phyloP scores from a whole-genome alignment of 805 yeast species.

The Candida dendrica region DNA sequence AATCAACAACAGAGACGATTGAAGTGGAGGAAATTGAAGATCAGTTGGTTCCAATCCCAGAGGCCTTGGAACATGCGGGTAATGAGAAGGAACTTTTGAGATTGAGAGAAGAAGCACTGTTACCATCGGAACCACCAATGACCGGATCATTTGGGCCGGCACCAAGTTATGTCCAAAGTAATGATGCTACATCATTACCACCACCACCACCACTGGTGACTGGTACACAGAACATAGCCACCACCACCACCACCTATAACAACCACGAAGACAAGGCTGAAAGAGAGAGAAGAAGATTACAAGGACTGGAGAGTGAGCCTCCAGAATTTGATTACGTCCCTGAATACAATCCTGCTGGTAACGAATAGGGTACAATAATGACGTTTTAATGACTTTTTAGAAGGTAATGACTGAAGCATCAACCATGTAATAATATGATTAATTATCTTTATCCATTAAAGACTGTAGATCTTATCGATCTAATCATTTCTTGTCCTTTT shows the following conservation, averaged over 20 bases:
- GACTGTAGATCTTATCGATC: too few relatives aligned
- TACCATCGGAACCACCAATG: slow-evolving; percentile 50
- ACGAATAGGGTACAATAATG: neutral
- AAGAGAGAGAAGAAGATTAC: slow-evolving; percentile 28
- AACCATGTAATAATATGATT: too few relatives aligned
- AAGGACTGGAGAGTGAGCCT: slow-evolving; percentile 35
- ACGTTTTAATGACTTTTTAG: too few relatives aligned
- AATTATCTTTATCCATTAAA: too few relatives aligned
- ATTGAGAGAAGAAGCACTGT: slow-evolving; percentile 46
- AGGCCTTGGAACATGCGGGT: slow-evolving; percentile 11
- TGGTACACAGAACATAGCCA: too few relatives aligned
- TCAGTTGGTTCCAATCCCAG: slow-evolving; percentile 1
- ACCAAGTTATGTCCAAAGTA: slow-evolving; percentile 11
- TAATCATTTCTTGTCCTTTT: too few relatives aligned
- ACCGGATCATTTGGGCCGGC: slow-evolving; percentile 6
- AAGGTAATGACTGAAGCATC: too few relatives aligned
- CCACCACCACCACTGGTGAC: neutral
- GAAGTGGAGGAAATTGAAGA: neutral
- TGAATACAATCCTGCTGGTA: slow-evolving; percentile 10
- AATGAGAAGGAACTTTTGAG: slow-evolving; percentile 54
- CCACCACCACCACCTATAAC: neutral
- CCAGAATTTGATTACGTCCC: slow-evolving; percentile 25
- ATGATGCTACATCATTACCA: neutral
- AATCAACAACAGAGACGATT: neutral
- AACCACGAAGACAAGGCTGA: slow-evolving; percentile 31